Conservation (phyloP, 2,329 filamentous ascomycete genomes). For the Elsinoe fawcettii region DNA sequence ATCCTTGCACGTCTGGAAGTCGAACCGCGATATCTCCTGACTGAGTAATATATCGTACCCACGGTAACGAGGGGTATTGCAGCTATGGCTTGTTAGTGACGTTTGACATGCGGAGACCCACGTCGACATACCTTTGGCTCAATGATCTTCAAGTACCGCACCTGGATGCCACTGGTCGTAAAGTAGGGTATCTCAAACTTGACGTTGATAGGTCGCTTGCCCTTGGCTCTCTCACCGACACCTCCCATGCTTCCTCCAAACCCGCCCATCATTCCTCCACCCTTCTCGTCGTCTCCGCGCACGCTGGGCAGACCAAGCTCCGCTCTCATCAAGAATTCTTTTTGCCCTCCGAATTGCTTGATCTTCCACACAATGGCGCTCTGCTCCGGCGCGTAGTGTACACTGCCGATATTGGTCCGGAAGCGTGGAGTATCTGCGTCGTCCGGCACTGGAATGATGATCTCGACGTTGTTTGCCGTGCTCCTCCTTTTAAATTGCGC, state of each 20-base stretch:
- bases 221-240: conserved; percentile 77
- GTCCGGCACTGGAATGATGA: conserved; percentile 92
- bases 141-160: conserved; percentile 97
- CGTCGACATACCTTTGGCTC: conserved; percentile 74
- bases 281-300: conserved; percentile 88
- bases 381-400: conserved; percentile 96
- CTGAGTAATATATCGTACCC: conserved; percentile 98
- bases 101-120: background rate
- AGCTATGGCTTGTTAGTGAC: conserved; percentile 48
- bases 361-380: conserved; percentile 99
- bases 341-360: conserved; percentile 97
- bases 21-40: conserved; percentile 93
- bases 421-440: conserved; percentile 95
- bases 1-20: conserved; percentile 58
- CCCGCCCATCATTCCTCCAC: conserved; percentile 94
- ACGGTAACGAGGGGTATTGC: conserved; percentile 95
- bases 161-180: conserved; percentile 97
- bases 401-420: conserved; percentile 91
- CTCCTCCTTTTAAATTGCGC: conserved; percentile 97
- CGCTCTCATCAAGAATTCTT: conserved; percentile 97
- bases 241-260: conserved; percentile 97
- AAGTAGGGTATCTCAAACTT: conserved; percentile 99
- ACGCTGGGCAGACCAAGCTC: conserved; percentile 92
- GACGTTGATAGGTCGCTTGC: conserved; percentile 93
- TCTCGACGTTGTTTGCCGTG: conserved; percentile 98